Conservation (phyloP, 306 rosid genomes). For the Dalbergia cochinchinensis region DNA sequence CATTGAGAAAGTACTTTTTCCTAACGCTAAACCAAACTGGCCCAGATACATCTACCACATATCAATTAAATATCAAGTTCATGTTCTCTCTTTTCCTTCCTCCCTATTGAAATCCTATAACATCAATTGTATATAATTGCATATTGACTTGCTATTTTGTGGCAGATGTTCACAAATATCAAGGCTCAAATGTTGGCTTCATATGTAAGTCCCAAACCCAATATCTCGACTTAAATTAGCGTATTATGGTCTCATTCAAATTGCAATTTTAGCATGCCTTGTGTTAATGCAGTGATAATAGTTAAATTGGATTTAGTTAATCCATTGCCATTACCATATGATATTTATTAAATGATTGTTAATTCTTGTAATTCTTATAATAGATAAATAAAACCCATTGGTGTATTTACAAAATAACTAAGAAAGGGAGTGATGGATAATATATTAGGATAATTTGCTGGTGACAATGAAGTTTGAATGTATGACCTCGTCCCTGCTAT, state of each 20-base stretch:
- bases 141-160: neutral
- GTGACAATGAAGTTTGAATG: too few relatives aligned
- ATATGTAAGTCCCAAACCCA: slow-evolving; percentile 52
- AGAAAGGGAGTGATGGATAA: too few relatives aligned
- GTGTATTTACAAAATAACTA: too few relatives aligned
- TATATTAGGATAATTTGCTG: too few relatives aligned
- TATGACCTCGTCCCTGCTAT: too few relatives aligned
- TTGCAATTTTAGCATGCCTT: slow-evolving; percentile 2
- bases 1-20: too few relatives aligned
- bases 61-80: neutral
- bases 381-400: too few relatives aligned
- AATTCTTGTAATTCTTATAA: neutral
- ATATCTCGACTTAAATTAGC: slow-evolving; percentile 29
- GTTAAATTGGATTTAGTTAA: too few relatives aligned
- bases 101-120: neutral
- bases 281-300: neutral
- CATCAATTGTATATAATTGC: neutral
- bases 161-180: slow-evolving; percentile 56
- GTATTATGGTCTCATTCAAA: slow-evolving; percentile 12
- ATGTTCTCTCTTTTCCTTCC: neutral
- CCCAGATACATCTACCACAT: neutral
- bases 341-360: slow-evolving; percentile 33
- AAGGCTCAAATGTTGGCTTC: slow-evolving; percentile 60
- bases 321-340: neutral
- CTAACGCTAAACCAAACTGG: too few relatives aligned